Conservation (phyloP, 2,329 filamentous ascomycete species). For the Fusarium circinatum region DNA sequence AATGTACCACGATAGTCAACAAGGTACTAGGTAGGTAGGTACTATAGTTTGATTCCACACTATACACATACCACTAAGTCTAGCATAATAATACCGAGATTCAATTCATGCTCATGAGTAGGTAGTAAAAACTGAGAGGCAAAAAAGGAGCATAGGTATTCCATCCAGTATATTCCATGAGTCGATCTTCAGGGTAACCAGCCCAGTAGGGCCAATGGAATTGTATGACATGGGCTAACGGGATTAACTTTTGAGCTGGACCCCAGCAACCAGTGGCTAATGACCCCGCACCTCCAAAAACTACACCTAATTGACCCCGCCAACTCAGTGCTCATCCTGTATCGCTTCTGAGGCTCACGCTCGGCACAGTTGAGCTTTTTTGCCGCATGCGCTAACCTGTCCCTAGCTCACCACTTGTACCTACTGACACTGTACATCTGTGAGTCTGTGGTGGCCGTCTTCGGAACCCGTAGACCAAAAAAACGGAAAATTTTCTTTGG, state of each 20-base stretch:
- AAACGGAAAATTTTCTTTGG: conserved; percentile 26
- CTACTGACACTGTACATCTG: not conserved
- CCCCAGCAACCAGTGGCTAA: conserved; percentile 11
- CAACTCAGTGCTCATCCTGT: conserved; percentile 13
- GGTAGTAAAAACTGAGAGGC: not conserved
- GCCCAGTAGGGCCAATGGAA: conserved; percentile 1
- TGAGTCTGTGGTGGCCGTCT: conserved; percentile 24
- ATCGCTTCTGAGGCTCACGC: conserved; percentile 19
- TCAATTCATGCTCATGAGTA: not conserved
- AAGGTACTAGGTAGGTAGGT: too few species aligned
- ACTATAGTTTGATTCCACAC: not conserved
- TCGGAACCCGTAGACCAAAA: conserved; percentile 32
- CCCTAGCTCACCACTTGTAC: conserved; percentile 9
- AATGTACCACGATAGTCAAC: not conserved
- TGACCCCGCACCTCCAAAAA: conserved; percentile 42
- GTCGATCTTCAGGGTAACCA: conserved; percentile 26
- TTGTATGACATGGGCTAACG: conserved; percentile 1
- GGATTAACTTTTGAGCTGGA: conserved; percentile 24
- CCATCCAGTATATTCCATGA: not conserved
- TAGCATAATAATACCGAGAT: not conserved
- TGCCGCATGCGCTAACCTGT: conserved; percentile 23
- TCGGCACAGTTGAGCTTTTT: conserved; percentile 31
- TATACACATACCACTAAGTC: not conserved
- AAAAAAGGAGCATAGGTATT: not conserved
- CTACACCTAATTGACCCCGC: conserved; percentile 28